Base-by-base conservation (phyloP, 495 filamentous ascomycete species). In the Aspergillus biplanus region DNA sequence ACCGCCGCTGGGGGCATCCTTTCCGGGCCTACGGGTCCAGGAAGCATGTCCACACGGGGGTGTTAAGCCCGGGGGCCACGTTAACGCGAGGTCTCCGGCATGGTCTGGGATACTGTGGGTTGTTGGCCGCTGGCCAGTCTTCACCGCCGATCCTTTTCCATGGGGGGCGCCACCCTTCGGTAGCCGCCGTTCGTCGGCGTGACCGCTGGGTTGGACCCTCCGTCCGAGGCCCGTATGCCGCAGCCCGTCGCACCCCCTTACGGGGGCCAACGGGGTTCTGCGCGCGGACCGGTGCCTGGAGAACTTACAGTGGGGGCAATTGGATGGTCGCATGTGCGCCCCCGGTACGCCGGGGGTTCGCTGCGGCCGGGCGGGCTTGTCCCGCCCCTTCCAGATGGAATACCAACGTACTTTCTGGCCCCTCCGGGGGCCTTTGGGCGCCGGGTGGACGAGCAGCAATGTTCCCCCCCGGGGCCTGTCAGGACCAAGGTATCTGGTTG, bases 401-500 rank as follows among this genome's bases (percentile, higher is more conserved):
- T 13, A 8, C 47, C 47, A 18, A 50, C 47, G 47, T 18, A 27
- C 16, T 50, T 27, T 50, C 47, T 18, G 16, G n/a, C 16, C 16
- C 47, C 27, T n/a, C 16, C 16, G 16, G 16, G 47, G 47, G 21
- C 21, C 21, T 18, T 18, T 50, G 47, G 47, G 47, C 16, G 47
- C 47, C 16, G 47, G 47, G 18, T n/a, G 47, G 47, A 4, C 27
- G 13, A 18, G 18, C 21, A 18, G 47, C 16, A 9, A 9, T 18
- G 16, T 50, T 9, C 47, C 47, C 47, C 16, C 16, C 47, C 47
- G 47, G 47, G 9, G 21, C 47, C n/a, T 18, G 9, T 50, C n/a
- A 50, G 47, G 47, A 50, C 47, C 47, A 50, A 50, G 47, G 47
- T 50, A 50, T 50, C 47, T 50, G 47, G 47, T 27, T 50, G 16